Percentiles rank a stretch among this genome's conserved stretches.
Conservation (phyloP, 2,329 filamentous ascomycete species). For the Phialophora expanda region DNA sequence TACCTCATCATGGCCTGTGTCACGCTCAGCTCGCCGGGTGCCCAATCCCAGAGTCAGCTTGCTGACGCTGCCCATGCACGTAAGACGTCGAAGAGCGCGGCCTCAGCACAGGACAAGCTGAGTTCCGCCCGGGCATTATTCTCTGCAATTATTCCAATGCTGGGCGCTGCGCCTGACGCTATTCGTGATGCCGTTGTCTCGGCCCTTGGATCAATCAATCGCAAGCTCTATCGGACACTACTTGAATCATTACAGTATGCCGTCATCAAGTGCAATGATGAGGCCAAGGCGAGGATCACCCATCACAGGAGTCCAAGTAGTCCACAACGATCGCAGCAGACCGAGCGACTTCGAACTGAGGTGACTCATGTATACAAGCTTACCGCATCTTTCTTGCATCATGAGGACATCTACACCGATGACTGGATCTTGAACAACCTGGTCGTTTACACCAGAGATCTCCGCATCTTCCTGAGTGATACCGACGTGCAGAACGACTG, state of each 20-base stretch:
- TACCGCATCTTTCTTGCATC: slow-evolving; percentile 84
- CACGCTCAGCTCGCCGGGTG: slow-evolving; percentile 83
- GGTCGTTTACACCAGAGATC: slow-evolving; percentile 84
- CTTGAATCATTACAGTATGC: slow-evolving; percentile 88
- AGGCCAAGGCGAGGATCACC: slow-evolving; percentile 78
- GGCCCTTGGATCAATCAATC: slow-evolving; percentile 92
- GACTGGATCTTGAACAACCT: slow-evolving; percentile 91
- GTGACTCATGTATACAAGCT: slow-evolving; percentile 96
- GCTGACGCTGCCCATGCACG: slow-evolving; percentile 74
- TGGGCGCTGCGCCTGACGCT: slow-evolving; percentile 77
- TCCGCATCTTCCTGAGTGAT: slow-evolving; percentile 94
- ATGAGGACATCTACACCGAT: slow-evolving; percentile 77
- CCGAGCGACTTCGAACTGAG: slow-evolving; percentile 86
- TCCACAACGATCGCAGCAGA: slow-evolving; percentile 78
- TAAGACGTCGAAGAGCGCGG: slow-evolving; percentile 71
- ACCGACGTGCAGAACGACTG: slow-evolving; percentile 92
- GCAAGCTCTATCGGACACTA: slow-evolving; percentile 87
- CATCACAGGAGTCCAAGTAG: slow-evolving; percentile 86
- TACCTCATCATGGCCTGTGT: slow-evolving; percentile 98
- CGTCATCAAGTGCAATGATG: slow-evolving; percentile 83
- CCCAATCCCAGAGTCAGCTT: slow-evolving; percentile 63
- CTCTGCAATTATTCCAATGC: slow-evolving; percentile 84
- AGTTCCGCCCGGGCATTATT: slow-evolving; percentile 88
- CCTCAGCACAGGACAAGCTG: slow-evolving; percentile 70
- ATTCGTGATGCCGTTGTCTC: slow-evolving; percentile 89